Evolutionary conservation across 2,329 filamentous ascomycete genomes (phyloP), one percentile per base, ranked within the genome.

Genomic region (Triangularia verruculosa): DNA sequence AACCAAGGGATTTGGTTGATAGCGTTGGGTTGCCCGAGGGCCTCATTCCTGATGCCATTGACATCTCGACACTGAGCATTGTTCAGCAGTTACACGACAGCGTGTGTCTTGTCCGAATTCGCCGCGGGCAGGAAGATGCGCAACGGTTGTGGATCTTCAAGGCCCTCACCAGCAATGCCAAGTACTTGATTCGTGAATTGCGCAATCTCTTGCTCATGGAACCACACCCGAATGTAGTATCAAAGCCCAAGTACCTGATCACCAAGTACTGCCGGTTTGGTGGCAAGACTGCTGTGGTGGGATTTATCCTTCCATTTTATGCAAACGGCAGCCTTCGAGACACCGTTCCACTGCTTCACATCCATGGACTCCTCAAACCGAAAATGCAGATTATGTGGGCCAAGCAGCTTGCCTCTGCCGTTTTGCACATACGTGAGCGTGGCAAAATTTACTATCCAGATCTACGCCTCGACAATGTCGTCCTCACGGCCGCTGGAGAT

Each of bases 161-260:
- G 71, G 82, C 83, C 2, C 72, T 87, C 51, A 83, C 82, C 2
- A 84, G 82, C 72, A 81, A 80, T 66, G 78, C 83, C 64, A 86
- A 86, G 69, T 87, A 83, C 69, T 76, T 88, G 39, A 88, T 87
- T 70, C 83, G 87, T 68, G 86, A 88, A 72, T 77, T 88, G 17
- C 81, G 81, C 61, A 79, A 81, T 24, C 78, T 88, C 1, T 79
- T 87, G 60, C 78, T 73, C 27, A 77, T 86, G 54, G 75, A 79
- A 27, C 76, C 80, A 2, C 84, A 88, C 68, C 75, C 77, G 1
- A 82, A 84, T 70, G 74, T 88, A 62, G 80, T 87, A 57, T 73
- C 78, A 24, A 75, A 76, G 8, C 86, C 86, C 9, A 73, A 76
- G 7, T 81, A 86, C 63, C 72, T 88, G 27, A 77, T 88, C 52